Percentiles rank a stretch among this genome's conserved stretches.
Evolutionary conservation across 2,329 filamentous ascomycete species (phyloP).

Genomic region (Trichoderma sp.): DNA sequence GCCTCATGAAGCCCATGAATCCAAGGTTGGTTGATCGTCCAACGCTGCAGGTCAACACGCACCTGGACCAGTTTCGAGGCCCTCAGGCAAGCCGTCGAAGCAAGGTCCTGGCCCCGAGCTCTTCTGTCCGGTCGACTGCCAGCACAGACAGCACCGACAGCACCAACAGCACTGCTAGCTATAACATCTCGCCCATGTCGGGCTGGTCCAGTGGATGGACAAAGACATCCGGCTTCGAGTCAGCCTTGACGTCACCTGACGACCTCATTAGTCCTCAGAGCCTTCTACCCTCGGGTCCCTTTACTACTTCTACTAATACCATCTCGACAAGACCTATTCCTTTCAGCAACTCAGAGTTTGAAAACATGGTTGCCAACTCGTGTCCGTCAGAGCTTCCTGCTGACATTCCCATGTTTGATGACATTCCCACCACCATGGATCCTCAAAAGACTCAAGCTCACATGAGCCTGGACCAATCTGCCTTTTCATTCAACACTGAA

Average conservation of each 20-base stretch:
- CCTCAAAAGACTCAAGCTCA: conserved; percentile 29
- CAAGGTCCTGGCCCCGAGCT: conserved; percentile 50
- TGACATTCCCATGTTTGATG: conserved; percentile 41
- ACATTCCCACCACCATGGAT: conserved; percentile 36
- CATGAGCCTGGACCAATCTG: conserved; percentile 39
- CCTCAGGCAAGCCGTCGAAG: conserved; percentile 38
- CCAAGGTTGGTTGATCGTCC: conserved; percentile 35
- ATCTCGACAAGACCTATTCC: conserved; percentile 31
- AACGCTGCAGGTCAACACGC: conserved; percentile 44
- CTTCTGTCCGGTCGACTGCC: conserved; percentile 50
- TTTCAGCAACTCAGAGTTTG: conserved; percentile 32
- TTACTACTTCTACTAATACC: conserved; percentile 19
- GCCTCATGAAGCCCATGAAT: conserved; percentile 30
- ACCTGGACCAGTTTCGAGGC: conserved; percentile 38
- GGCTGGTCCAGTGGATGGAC: conserved; percentile 46
- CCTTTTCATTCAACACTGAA: conserved; percentile 41
- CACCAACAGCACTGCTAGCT: conserved; percentile 42
- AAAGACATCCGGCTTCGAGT: conserved; percentile 44
- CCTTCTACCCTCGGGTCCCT: conserved; percentile 33
- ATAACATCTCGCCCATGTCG: conserved; percentile 52
- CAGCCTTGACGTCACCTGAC: conserved; percentile 50
- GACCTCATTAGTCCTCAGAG: conserved; percentile 41
- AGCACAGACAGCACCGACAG: conserved; percentile 44
- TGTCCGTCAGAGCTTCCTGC: conserved; percentile 48
- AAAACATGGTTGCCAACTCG: conserved; percentile 35